A percentile compares a stretch with the other conserved stretches of the same genome.
Evolutionary conservation across 208 protist species (phyloP).

Genomic region (Angomonas ambiguus): DNA sequence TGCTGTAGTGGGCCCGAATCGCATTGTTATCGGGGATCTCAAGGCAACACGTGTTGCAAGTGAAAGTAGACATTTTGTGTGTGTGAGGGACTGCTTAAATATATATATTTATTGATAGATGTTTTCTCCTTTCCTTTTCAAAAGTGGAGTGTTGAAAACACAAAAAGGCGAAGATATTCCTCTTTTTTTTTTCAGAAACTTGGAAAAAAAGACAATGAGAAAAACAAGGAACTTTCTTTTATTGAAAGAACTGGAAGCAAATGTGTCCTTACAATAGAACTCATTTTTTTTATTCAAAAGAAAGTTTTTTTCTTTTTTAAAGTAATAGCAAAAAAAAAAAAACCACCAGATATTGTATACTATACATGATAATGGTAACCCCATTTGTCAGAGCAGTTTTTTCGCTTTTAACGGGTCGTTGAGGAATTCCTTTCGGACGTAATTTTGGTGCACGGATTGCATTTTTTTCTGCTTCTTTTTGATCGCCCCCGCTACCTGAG

Average conservation of each 20-base stretch:
- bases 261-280: neutral
- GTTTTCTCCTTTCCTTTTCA: too few species aligned
- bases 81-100: too few species aligned
- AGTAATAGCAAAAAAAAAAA: neutral
- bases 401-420: conserved; percentile 67
- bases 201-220: conserved; percentile 4
- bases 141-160: conserved; percentile 8
- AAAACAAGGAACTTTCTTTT: conserved; percentile 11
- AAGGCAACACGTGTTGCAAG: conserved; percentile 74
- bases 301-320: neutral
- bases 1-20: conserved; percentile 69
- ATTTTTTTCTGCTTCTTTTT: conserved; percentile 74
- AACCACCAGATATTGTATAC: neutral
- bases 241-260: neutral
- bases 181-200: conserved; percentile 6
- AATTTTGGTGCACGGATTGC: conserved; percentile 38
- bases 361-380: neutral
- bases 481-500: conserved; percentile 47
- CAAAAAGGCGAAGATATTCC: too few species aligned
- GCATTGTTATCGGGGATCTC: conserved; percentile 43
- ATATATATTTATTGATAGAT: too few species aligned
- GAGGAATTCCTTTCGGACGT: conserved; percentile 56
- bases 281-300: neutral
- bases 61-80: conserved; percentile 30
- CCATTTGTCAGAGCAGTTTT: conserved; percentile 1